Percentiles rank a stretch among this genome's conserved stretches.
These are phyloP conservation scores for Rhizopogon rudus DNA, from an alignment of 768 basidiomycete genomes.

Conservation along the genomic window DNA sequence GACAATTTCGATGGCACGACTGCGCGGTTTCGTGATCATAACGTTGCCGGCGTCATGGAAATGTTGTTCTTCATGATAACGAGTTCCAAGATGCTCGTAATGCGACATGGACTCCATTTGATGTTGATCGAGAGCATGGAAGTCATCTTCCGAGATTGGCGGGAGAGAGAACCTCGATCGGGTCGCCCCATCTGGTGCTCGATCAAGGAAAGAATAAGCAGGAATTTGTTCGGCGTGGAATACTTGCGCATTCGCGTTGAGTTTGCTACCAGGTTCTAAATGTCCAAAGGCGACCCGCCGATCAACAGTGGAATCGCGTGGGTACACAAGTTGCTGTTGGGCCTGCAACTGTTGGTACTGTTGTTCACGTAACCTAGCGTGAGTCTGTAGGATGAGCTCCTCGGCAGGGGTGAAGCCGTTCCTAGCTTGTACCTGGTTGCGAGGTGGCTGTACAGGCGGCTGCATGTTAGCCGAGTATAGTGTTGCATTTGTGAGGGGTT, in stretches of 20 bases:
- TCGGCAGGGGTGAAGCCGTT: conserved; percentile 67
- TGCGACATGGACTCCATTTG: conserved; percentile 4
- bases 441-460: conserved; percentile 9
- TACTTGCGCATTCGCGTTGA: conserved; percentile 4
- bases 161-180: conserved; percentile 9
- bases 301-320: background rate
- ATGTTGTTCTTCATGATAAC: background rate
- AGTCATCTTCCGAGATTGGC: conserved; percentile 32
- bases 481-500: conserved; percentile 16
- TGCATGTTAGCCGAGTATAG: conserved; percentile 6
- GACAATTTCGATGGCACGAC: conserved; percentile 26
- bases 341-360: conserved; percentile 16
- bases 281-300: background rate
- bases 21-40: conserved; percentile 17
- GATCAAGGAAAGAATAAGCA: background rate
- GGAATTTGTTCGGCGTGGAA: conserved; percentile 6
- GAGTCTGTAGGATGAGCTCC: conserved; percentile 60
- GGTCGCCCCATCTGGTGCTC: background rate
- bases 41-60: background rate
- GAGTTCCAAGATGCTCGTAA: conserved; percentile 1
- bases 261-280: conserved; percentile 3
- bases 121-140: conserved; percentile 22
- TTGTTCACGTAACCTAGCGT: conserved; percentile 20
- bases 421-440: conserved; percentile 30
- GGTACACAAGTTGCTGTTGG: background rate